phyloP scores from a whole-genome alignment of 345 rosid species.

The Lumnitzera racemosa region DNA sequence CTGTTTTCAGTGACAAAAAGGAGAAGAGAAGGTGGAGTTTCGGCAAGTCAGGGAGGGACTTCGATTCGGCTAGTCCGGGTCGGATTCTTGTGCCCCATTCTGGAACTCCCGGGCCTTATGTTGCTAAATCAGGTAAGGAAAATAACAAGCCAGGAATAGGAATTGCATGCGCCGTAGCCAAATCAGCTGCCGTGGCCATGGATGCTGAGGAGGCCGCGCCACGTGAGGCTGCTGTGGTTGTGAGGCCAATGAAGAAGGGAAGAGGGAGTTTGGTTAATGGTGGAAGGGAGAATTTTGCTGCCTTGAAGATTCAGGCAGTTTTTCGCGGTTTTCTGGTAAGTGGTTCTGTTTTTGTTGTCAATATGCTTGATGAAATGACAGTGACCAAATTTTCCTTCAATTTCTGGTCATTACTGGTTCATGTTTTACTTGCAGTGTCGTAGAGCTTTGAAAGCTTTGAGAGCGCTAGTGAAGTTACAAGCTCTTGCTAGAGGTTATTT shows the following conservation, averaged over 20 bases:
- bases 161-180: constrained; percentile 32
- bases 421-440: constrained; percentile 10
- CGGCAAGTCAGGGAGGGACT: constrained; percentile 24
- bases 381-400: too few species aligned
- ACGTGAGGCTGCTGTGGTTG: constrained; percentile 42
- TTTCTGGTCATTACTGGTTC: not conserved
- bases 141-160: constrained; percentile 53
- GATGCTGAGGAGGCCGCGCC: constrained; percentile 40
- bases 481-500: constrained; percentile 23
- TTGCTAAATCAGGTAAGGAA: constrained; percentile 35
- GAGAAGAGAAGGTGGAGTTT: constrained; percentile 52
- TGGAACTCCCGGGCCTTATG: constrained; percentile 28
- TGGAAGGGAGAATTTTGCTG: constrained; percentile 38
- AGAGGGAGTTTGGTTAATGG: constrained; percentile 22
- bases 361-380: too few species aligned
- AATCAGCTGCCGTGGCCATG: constrained; percentile 42
- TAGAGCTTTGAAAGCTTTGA: constrained; percentile 22
- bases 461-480: constrained; percentile 25
- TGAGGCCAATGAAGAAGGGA: constrained; percentile 35
- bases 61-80: not conserved
- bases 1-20: constrained; percentile 20
- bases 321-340: constrained; percentile 66
- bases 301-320: constrained; percentile 45
- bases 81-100: constrained; percentile 12
- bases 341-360: not conserved